Evolutionary conservation across 768 basidiomycete genomes (phyloP), one percentile per base, ranked within the genome.

Genomic region (Boletus sensibilis): DNA sequence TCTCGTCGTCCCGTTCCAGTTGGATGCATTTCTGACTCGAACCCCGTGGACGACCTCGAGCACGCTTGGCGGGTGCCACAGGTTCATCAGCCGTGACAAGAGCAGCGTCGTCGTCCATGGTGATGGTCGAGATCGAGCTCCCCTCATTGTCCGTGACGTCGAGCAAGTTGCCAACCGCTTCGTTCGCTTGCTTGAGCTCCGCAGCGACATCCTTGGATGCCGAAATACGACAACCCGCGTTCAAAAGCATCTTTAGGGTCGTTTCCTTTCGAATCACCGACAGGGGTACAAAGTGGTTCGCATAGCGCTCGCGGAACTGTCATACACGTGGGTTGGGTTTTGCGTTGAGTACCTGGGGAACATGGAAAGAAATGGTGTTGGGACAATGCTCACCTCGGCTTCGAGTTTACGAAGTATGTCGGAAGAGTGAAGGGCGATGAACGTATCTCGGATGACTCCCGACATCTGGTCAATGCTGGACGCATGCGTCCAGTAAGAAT

Each of bases 401-500:
- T 83, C 75, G 0, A 98, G 82, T 62, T 82, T 83, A 21, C 74
- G 74, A 6, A 98, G 81, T 9, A 98, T 84, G 68, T 95, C 87
- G 9, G 90, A 88, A 18, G 88, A 88, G 72, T 99, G 96, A 16
- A 98, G 79, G 0, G 88, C 85, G 55, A 98, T 90, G 72, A 99
- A 99, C 1, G 92, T 93, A 42, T 95, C 90, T 29, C 96, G 88
- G 64, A 98, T 96, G 63, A 90, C 79, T 45, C 77, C 79, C 0
- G 92, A 90, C 94, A 98, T 96, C 50, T 84, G 75, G 72, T 97
- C 92, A 52, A 98, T 88, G 61, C 80, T 82, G 43, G 76, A 82
- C 0, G 97, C 89, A 68, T 99, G 97, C 4, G 96, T 98, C 97
- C 97, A 99, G 74, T 98, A 99, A 1, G 97, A 98, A 68, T 99